A percentile compares a stretch with the other conserved stretches of the same genome.
Conservation (phyloP, 208 protist species). For the Crithidia thermophila region DNA sequence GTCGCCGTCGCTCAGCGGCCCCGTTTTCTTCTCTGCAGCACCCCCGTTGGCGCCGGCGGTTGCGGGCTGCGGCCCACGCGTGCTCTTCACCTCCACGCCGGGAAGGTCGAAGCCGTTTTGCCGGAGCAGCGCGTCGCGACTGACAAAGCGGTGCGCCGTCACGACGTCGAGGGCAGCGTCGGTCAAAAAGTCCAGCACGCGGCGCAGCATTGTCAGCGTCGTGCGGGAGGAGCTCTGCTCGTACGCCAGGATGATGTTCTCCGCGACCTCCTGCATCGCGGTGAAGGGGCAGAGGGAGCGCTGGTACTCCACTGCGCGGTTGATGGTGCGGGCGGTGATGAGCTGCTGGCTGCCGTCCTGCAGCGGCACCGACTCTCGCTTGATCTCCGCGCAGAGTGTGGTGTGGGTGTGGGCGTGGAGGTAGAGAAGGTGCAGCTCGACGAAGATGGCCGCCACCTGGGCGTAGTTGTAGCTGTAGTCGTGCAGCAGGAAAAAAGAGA, state of each 20-base stretch:
- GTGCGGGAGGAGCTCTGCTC: slow-evolving; percentile 69
- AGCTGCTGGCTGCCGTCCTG: slow-evolving; percentile 30
- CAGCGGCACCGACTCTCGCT: slow-evolving; percentile 29
- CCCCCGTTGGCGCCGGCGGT: not conserved
- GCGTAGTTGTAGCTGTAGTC: slow-evolving; percentile 84
- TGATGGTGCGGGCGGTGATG: slow-evolving; percentile 13
- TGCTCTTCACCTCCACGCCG: slow-evolving; percentile 13
- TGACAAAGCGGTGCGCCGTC: slow-evolving; percentile 70
- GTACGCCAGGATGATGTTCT: slow-evolving; percentile 79
- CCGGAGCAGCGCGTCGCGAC: slow-evolving; percentile 54
- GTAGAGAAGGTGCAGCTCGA: slow-evolving; percentile 66
- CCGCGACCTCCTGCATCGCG: slow-evolving; percentile 73
- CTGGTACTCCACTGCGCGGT: slow-evolving; percentile 29
- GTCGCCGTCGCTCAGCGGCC: not conserved
- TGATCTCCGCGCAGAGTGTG: slow-evolving; percentile 40
- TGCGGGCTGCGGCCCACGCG: not conserved
- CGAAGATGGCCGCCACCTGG: slow-evolving; percentile 76
- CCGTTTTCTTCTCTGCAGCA: not conserved
- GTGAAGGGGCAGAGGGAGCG: slow-evolving; percentile 58
- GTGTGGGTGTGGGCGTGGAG: slow-evolving; percentile 55
- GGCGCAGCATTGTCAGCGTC: slow-evolving; percentile 67
- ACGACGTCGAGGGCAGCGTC: slow-evolving; percentile 76
- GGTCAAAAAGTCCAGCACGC: slow-evolving; percentile 72
- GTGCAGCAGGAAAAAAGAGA: slow-evolving; percentile 85
- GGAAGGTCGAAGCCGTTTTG: slow-evolving; percentile 55